phyloP scores from a whole-genome alignment of 371 early-diverging fungal genomes.

The Zychaea mexicana region DNA sequence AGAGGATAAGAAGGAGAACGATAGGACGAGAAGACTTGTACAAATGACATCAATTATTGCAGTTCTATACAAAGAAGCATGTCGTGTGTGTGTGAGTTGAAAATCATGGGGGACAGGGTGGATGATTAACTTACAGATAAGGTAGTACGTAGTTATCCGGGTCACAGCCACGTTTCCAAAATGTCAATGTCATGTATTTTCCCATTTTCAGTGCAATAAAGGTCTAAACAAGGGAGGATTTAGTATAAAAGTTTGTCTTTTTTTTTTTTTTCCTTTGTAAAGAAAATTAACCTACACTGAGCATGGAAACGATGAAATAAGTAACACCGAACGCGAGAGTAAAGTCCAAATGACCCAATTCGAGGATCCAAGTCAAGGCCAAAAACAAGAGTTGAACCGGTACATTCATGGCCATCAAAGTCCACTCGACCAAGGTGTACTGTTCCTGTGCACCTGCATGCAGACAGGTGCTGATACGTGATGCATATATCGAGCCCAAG shows the following conservation, averaged over 20 bases:
- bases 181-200: slow-evolving; percentile 52
- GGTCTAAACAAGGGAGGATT: slow-evolving; percentile 27
- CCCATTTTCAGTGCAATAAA: slow-evolving; percentile 54
- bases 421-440: slow-evolving; percentile 57
- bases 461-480: slow-evolving; percentile 79
- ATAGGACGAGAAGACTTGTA: slow-evolving; percentile 54
- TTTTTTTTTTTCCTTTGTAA: too few species aligned
- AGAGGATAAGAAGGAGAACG: slow-evolving; percentile 41
- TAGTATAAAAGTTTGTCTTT: too few species aligned
- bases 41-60: slow-evolving; percentile 65
- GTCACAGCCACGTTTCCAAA: slow-evolving; percentile 77
- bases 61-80: slow-evolving; percentile 35
- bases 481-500: slow-evolving; percentile 83
- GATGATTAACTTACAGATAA: slow-evolving; percentile 53
- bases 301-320: slow-evolving; percentile 44
- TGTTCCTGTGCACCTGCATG: slow-evolving; percentile 65
- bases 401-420: slow-evolving; percentile 71
- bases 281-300: slow-evolving; percentile 36
- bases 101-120: too few species aligned
- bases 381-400: slow-evolving; percentile 78
- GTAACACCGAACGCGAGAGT: slow-evolving; percentile 36
- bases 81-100: slow-evolving; percentile 32
- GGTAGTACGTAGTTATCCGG: slow-evolving; percentile 89
- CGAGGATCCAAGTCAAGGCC: slow-evolving; percentile 54
- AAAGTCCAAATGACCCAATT: slow-evolving; percentile 56